Base-by-base conservation (phyloP, 805 yeast species). In the Middelhovenomyces tepae region DNA sequence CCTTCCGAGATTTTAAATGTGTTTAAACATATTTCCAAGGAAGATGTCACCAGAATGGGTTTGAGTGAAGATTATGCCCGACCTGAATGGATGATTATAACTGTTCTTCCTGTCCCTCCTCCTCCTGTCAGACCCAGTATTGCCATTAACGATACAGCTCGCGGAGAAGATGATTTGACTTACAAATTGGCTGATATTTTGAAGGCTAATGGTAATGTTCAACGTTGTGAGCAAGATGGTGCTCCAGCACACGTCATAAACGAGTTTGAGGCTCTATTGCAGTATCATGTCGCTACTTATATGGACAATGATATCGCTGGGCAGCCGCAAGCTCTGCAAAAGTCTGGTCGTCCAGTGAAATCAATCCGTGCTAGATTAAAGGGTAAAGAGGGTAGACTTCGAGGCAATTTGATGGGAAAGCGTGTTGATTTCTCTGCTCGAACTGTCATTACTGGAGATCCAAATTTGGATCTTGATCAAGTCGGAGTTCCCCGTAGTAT, bases 281-380 rank as follows among this genome's bases (percentile, higher is more conserved):
- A 91, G 57, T 91, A 86, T 59, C 99, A 91, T 52, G 96, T 91
- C 33, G 99, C 99, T 5, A 91, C 99, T 0, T 91, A 91, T 57
- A 91, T 91, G 99, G 98, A 91, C 64, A 91, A 91, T 58, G 97
- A 91, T 64, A 91, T 91, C 60, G 98, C 98, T 9, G 98, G 99
- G 43, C 98, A 91, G 64, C 99, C 98, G 1, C 98, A 89, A 60
- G 98, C 99, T 21, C 71, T 91, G 42, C 99, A 91, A 56, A 91
- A 91, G 61, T 84, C 96, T 37, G 99, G 99, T 38, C 81, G 99
- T 62, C 98, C 99, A 2, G 93, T 91, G 46, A 91, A 91, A 59
- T 85, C 96, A 28, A 91, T 91, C 50, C 78, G 99, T 65, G 97
- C 99, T n/a, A 87, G 99, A 67, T 71, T 91, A 50, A 91, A 91